phyloP scores from a whole-genome alignment of 1,284 basidiomycete genomes.

The Fomes fomentarius region DNA sequence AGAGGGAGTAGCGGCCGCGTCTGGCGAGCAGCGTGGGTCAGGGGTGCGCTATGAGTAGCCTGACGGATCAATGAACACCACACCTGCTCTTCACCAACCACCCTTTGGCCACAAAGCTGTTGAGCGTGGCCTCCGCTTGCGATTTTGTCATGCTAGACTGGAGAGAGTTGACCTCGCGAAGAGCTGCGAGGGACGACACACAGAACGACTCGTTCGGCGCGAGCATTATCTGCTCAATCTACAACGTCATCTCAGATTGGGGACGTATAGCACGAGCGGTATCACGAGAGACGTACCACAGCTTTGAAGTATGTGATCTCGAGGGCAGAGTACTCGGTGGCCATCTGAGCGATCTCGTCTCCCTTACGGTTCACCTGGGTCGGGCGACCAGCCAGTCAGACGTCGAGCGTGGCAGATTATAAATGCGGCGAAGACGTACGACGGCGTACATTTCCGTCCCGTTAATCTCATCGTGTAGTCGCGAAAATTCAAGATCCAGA shows the following conservation, averaged over 20 bases:
- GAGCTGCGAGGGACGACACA: slow-evolving; percentile 74
- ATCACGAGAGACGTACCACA: slow-evolving; percentile 51
- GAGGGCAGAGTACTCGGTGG: slow-evolving; percentile 75
- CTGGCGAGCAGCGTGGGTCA: slow-evolving; percentile 22
- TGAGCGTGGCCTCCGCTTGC: slow-evolving; percentile 72
- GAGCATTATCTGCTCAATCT: slow-evolving; percentile 89
- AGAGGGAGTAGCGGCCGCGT: slow-evolving; percentile 74
- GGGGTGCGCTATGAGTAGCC: neutral
- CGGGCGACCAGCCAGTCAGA: neutral
- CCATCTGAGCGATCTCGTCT: slow-evolving; percentile 80
- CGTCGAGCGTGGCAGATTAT: too few relatives aligned
- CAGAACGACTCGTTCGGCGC: slow-evolving; percentile 76
- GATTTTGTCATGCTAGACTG: slow-evolving; percentile 74
- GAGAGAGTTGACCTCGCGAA: slow-evolving; percentile 67
- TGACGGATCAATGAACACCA: too few relatives aligned
- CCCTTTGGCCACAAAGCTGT: slow-evolving; percentile 80
- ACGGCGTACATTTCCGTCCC: slow-evolving; percentile 68
- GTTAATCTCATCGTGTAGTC: slow-evolving; percentile 62
- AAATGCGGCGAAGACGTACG: too few relatives aligned
- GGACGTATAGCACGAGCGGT: neutral
- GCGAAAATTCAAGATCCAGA: slow-evolving; percentile 72
- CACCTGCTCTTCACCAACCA: slow-evolving; percentile 82
- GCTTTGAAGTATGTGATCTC: slow-evolving; percentile 86
- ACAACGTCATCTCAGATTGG: neutral
- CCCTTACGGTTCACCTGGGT: slow-evolving; percentile 74